Base-by-base conservation (phyloP, 768 basidiomycete genomes). In the Rhodotorula babjevae region DNA sequence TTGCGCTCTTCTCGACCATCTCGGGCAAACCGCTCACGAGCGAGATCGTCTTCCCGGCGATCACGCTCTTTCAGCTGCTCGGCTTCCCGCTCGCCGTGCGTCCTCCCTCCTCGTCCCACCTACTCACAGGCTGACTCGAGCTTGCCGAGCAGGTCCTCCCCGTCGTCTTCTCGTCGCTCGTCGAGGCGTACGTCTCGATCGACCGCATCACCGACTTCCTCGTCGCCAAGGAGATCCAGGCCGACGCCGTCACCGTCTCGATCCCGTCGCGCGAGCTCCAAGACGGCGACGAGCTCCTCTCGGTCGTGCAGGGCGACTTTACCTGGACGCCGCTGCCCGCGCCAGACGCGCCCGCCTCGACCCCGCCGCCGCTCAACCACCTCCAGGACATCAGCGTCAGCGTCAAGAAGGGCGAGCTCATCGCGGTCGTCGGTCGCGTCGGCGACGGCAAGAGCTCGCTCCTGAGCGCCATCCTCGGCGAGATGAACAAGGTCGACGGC, bases 11-110 rank as follows among this genome's bases (percentile, higher is more conserved):
- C 73, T 81, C 81, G 10, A 65, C 73, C 40, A 80, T 82, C 33
- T 79, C 80, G 16, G 74, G 80, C 1, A 84, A 80, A 42, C 91
- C 93, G 8, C 81, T 98, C 3, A 97, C 95, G 0, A 87, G 90
- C 0, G 93, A 96, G 73, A 83, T 92, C 63, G 94, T 97, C 74
- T 98, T 98, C 85, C 95, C 95, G n/a, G 88, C 91, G 0, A 93
- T 98, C 72, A 89, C 91, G 0, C 82, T 94, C 44, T 94, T 93
- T 82, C 88, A 91, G 87, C 83, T 95, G 0, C 83, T 95, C 44
- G 87, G 89, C 68, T 93, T 93, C 82, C 92, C 92, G 2, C 83
- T 94, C 33, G 89, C 86, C 52, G 83, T 52, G 50, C 50, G 50
- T 79, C 64, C 12, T 33, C 33, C 23, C 7, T 25, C 27, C 3